These are phyloP conservation scores for Alternaria angustiovoidea DNA, from an alignment of 2,329 filamentous ascomycete genomes.

Conservation along the genomic window DNA sequence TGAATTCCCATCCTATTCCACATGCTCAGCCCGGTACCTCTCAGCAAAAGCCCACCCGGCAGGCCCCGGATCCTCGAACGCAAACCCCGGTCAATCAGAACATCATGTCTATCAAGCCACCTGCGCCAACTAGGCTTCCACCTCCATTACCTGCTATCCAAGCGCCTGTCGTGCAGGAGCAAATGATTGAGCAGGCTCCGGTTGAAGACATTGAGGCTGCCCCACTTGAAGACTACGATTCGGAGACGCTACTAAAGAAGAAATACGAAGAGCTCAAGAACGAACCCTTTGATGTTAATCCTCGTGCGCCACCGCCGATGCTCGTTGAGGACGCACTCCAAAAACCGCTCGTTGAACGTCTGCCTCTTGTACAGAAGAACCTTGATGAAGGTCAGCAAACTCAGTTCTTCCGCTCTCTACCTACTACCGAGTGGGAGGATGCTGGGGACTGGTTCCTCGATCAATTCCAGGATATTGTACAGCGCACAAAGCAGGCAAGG, in stretches of 20 bases:
- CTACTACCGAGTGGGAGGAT: constrained; percentile 67
- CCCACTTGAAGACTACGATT: constrained; percentile 56
- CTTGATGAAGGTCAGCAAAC: constrained; percentile 51
- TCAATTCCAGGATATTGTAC: constrained; percentile 61
- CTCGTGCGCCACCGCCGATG: constrained; percentile 24
- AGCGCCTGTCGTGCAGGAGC: constrained; percentile 17
- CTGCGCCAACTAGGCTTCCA: constrained; percentile 2
- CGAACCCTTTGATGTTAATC: constrained; percentile 58
- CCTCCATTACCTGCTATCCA: constrained; percentile 7
- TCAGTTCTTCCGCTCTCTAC: constrained; percentile 61
- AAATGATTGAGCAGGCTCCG: constrained; percentile 12
- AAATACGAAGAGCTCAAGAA: constrained; percentile 58
- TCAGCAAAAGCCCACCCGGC: constrained; percentile 8
- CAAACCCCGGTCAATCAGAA: constrained; percentile 5
- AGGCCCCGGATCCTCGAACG: not conserved
- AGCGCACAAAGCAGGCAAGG: constrained; percentile 61
- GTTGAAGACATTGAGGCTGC: constrained; percentile 13
- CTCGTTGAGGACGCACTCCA: constrained; percentile 36
- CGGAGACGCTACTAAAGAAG: constrained; percentile 55
- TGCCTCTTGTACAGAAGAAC: constrained; percentile 35
- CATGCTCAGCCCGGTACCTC: not conserved
- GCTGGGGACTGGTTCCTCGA: constrained; percentile 68
- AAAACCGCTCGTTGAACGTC: constrained; percentile 40
- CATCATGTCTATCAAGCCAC: constrained; percentile 6
- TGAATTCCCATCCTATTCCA: not conserved